phyloP scores from a whole-genome alignment of 2,329 filamentous ascomycete genomes.

The Hypoxylon sp. region DNA sequence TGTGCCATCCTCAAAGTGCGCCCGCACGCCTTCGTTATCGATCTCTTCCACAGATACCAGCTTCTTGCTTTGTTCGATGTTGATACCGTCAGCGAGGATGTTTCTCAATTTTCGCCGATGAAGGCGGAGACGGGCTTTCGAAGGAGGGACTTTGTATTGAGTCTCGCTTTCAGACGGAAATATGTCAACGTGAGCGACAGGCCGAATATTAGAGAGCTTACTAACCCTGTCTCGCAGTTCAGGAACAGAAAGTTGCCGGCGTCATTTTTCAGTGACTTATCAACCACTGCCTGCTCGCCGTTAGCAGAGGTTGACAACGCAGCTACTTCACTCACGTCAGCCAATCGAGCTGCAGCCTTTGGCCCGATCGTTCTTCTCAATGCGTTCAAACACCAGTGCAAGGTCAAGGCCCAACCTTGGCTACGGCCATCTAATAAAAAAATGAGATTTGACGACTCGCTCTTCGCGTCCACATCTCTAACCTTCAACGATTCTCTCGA shows the following conservation, averaged over 20 bases:
- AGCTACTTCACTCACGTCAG: conserved; percentile 31
- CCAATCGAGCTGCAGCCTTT: conserved; percentile 35
- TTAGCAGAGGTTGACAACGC: conserved; percentile 55
- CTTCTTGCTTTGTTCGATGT: conserved; percentile 51
- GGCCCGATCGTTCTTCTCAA: conserved; percentile 44
- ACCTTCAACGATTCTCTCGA: conserved; percentile 21
- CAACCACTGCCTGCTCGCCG: conserved; percentile 50
- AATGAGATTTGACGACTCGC: neutral
- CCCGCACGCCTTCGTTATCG: conserved; percentile 43
- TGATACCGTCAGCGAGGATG: conserved; percentile 48
- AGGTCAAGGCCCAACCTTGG: conserved; percentile 69
- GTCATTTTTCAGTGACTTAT: conserved; percentile 51
- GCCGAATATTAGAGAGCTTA: neutral
- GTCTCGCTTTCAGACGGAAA: conserved; percentile 40
- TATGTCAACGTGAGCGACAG: neutral
- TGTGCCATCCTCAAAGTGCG: conserved; percentile 51
- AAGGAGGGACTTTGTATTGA: conserved; percentile 56
- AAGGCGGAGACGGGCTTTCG: conserved; percentile 51
- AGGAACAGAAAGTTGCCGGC: conserved; percentile 56
- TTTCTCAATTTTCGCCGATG: conserved; percentile 53
- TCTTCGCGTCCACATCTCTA: neutral
- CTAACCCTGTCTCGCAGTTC: conserved; percentile 52
- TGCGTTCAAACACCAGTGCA: conserved; percentile 66
- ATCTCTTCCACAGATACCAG: conserved; percentile 46
- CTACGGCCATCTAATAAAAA: conserved; percentile 46